Evolutionary conservation across 2,329 filamentous ascomycete genomes (phyloP).

Genomic region (Periglandula ipomoeae): DNA sequence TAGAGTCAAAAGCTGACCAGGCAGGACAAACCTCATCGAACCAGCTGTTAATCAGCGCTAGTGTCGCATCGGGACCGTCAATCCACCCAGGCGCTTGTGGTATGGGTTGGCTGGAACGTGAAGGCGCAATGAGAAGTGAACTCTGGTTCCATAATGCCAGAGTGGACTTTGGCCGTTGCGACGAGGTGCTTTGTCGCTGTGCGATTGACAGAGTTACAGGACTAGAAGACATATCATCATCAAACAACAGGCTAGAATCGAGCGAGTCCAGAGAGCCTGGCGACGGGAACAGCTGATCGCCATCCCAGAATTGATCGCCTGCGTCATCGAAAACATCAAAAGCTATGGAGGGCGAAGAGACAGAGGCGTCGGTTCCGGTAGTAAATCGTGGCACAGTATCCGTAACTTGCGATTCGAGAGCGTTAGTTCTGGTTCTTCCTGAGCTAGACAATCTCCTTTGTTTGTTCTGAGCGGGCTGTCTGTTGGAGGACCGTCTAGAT

Average conservation of each 20-base stretch:
- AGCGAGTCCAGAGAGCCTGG: background rate
- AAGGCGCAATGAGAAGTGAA: background rate
- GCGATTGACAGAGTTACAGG: background rate
- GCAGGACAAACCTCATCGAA: constrained; percentile 30
- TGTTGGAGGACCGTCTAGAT: too few species aligned
- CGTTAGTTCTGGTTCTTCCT: too few species aligned
- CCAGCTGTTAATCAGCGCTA: constrained; percentile 28
- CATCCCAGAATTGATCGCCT: background rate
- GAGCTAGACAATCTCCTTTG: background rate
- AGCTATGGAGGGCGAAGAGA: background rate
- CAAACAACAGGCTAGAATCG: background rate
- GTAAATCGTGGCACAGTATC: background rate
- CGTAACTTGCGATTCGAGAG: too few species aligned
- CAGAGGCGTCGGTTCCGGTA: background rate
- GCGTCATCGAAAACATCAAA: background rate
- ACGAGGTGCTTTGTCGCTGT: background rate
- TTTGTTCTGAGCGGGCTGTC: background rate
- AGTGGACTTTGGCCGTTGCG: background rate
- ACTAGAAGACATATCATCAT: background rate
- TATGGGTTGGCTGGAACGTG: background rate
- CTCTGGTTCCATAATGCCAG: background rate
- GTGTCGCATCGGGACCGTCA: constrained; percentile 18
- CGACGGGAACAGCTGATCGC: background rate
- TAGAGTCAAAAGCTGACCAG: constrained; percentile 32
- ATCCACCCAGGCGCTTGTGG: background rate